phyloP scores from a whole-genome alignment of 2,329 filamentous ascomycete species.

The Xylariaceae sp. region DNA sequence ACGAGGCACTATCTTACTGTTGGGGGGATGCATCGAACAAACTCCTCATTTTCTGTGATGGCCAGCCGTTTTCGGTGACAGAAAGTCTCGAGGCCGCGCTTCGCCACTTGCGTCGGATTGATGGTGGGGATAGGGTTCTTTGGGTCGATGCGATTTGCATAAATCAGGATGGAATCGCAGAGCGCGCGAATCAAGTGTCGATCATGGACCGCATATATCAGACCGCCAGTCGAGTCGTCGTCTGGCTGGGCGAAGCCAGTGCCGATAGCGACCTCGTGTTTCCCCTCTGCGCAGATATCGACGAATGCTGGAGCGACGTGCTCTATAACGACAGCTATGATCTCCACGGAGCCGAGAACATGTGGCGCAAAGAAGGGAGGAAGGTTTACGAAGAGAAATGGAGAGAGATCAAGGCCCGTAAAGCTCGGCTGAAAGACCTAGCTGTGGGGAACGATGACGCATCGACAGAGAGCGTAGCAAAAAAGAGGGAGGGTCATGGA shows the following conservation, averaged over 20 bases:
- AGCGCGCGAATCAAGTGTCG: not conserved
- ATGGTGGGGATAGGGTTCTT: conserved; percentile 6
- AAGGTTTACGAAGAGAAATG: not conserved
- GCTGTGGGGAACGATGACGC: too few relatives aligned
- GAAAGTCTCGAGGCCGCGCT: conserved; percentile 11
- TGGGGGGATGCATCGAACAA: conserved; percentile 12
- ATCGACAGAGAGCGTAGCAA: too few relatives aligned
- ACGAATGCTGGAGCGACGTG: not conserved
- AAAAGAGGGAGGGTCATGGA: too few relatives aligned
- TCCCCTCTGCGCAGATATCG: not conserved
- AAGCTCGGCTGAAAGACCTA: too few relatives aligned
- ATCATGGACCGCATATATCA: not conserved
- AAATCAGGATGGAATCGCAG: conserved; percentile 10
- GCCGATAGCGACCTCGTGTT: not conserved
- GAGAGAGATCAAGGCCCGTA: not conserved
- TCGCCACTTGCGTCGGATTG: conserved; percentile 7
- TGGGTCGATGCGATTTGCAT: conserved; percentile 15
- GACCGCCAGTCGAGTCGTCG: not conserved
- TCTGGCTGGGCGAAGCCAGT: not conserved
- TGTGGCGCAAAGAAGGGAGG: not conserved
- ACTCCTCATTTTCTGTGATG: conserved; percentile 6
- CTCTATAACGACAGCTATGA: not conserved
- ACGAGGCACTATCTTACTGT: conserved; percentile 14
- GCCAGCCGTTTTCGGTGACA: conserved; percentile 8
- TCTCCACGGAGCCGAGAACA: not conserved